Conservation (phyloP, 1,284 basidiomycete genomes). For the Hymenochaete sp. region DNA sequence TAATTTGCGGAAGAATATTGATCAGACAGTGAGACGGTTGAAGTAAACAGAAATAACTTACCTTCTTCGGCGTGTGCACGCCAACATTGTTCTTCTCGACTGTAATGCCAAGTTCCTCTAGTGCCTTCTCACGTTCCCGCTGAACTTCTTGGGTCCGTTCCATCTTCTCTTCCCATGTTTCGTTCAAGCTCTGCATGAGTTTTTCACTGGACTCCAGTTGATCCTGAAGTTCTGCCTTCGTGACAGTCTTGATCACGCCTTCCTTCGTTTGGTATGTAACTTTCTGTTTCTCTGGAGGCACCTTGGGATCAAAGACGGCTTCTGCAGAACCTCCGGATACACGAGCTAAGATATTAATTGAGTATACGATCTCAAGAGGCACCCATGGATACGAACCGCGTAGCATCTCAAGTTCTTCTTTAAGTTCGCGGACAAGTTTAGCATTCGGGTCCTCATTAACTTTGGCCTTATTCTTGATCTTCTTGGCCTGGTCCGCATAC, state of each 20-base stretch:
- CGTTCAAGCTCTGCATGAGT: slow-evolving; percentile 91
- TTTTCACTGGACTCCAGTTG: slow-evolving; percentile 96
- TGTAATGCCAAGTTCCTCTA: slow-evolving; percentile 95
- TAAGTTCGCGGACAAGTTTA: slow-evolving; percentile 95
- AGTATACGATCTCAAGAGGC: slow-evolving; percentile 12
- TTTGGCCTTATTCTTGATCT: slow-evolving; percentile 99
- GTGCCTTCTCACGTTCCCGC: slow-evolving; percentile 90
- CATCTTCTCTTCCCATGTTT: slow-evolving; percentile 98
- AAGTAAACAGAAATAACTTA: slow-evolving; percentile 20
- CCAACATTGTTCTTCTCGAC: slow-evolving; percentile 95
- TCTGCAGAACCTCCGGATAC: slow-evolving; percentile 60
- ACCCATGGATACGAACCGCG: slow-evolving; percentile 43
- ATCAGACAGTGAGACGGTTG: slow-evolving; percentile 9
- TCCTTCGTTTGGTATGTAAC: slow-evolving; percentile 92
- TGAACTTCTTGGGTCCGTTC: slow-evolving; percentile 89
- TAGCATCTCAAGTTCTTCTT: slow-evolving; percentile 91
- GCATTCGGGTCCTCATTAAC: slow-evolving; percentile 99
- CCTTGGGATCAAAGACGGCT: slow-evolving; percentile 76
- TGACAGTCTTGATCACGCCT: slow-evolving; percentile 90
- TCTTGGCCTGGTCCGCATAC: slow-evolving; percentile 98
- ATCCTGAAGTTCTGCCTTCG: slow-evolving; percentile 94
- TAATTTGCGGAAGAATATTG: slow-evolving; percentile 20
- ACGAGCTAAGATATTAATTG: slow-evolving; percentile 42
- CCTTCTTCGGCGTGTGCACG: slow-evolving; percentile 98
- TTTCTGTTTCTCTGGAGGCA: slow-evolving; percentile 92